Conservation (phyloP, 306 rosid genomes). For the Prunus persica region Prunus_persica_NCBIv2 NC_034011.1:4554501-4555000, state of each 20-base stretch:
- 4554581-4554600: constrained; percentile 65
- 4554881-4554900: constrained; percentile 8
- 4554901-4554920: constrained; percentile 9
- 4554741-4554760: constrained; percentile 59
- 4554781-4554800: constrained; percentile 45
- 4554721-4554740: constrained; percentile 36
- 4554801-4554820: constrained; percentile 84
- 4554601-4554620: constrained; percentile 87
- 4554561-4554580: constrained; percentile 22
- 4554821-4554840: constrained; percentile 79
- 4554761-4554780: constrained; percentile 86
- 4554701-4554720: constrained; percentile 49
- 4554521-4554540: constrained; percentile 18
- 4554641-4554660: constrained; percentile 93
- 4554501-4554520: constrained; percentile 7
- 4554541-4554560: constrained; percentile 18
- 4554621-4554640: constrained; percentile 91
- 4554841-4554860: constrained; percentile 93
- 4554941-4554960: constrained; percentile 69
- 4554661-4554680: constrained; percentile 66
- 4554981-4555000: constrained; percentile 77
- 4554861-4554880: constrained; percentile 17
- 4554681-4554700: constrained; percentile 57
- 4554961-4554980: constrained; percentile 86
- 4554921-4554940: constrained; percentile 15